Conservation (phyloP, 495 filamentous ascomycete genomes). For the Rusavskia elegans region DNA sequence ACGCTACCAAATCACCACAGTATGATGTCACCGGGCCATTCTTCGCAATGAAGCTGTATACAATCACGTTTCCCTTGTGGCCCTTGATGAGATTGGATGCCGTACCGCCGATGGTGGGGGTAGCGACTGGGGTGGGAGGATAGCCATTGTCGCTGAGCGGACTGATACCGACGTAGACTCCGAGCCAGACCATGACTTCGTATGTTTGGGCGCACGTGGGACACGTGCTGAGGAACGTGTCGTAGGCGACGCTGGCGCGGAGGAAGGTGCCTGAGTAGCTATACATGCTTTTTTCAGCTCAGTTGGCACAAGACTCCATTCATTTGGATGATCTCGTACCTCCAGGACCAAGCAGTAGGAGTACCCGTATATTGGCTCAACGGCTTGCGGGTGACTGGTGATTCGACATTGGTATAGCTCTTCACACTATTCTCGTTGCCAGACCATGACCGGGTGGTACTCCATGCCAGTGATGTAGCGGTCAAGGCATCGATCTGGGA, state of each 20-base stretch:
- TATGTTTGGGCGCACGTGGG: slow-evolving; percentile 32
- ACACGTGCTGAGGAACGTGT: slow-evolving; percentile 41
- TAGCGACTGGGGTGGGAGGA: slow-evolving; percentile 28
- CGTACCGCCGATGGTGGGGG: slow-evolving; percentile 31
- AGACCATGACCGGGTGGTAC: no score
- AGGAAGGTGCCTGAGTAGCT: slow-evolving; percentile 39
- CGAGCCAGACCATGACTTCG: slow-evolving; percentile 63
- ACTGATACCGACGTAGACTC: slow-evolving; percentile 41
- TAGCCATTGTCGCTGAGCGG: slow-evolving; percentile 42
- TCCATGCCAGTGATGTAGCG: slow-evolving; percentile 8
- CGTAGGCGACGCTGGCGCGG: slow-evolving; percentile 50
- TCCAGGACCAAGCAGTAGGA: slow-evolving; percentile 36
- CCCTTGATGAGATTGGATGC: slow-evolving; percentile 39
- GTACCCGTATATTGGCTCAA: slow-evolving; percentile 36
- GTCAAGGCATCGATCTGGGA: slow-evolving; percentile 32
- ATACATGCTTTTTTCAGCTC: no score
- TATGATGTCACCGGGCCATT: slow-evolving; percentile 29
- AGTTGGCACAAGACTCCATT: no score
- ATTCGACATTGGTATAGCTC: slow-evolving; percentile 40
- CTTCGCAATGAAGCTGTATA: slow-evolving; percentile 46
- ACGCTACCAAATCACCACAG: slow-evolving; percentile 37
- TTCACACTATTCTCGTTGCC: slow-evolving; percentile 27
- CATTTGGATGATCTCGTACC: slow-evolving; percentile 18
- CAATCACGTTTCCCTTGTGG: slow-evolving; percentile 36
- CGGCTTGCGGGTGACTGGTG: slow-evolving; percentile 26